These are phyloP conservation scores for Nadsonia commutata DNA, from an alignment of 1,139 yeast species.

Conservation along the genomic window DNA sequence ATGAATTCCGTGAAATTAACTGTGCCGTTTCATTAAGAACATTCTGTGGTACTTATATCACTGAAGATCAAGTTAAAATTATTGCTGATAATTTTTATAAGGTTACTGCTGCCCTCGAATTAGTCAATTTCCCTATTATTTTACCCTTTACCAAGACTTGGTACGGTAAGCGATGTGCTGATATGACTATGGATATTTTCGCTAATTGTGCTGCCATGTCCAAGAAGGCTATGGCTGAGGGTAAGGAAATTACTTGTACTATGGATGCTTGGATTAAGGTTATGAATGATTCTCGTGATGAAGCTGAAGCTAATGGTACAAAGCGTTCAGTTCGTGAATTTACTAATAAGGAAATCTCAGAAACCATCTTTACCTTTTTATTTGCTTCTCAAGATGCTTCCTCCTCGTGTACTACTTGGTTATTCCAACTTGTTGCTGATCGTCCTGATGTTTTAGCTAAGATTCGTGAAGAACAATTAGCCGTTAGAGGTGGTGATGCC, in stretches of 20 bases:
- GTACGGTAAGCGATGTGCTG: slow-evolving; percentile 92
- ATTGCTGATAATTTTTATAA: slow-evolving; percentile 85
- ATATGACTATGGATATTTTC: slow-evolving; percentile 82
- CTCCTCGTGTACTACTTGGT: slow-evolving; percentile 96
- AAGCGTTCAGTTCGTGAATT: slow-evolving; percentile 65
- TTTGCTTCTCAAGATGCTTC: slow-evolving; percentile 98
- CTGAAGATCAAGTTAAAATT: slow-evolving; percentile 72
- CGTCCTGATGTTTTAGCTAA: slow-evolving; percentile 79
- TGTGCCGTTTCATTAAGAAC: slow-evolving; percentile 88
- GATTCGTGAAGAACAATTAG: slow-evolving; percentile 81
- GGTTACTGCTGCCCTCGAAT: slow-evolving; percentile 89
- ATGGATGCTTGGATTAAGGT: slow-evolving; percentile 89
- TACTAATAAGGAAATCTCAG: slow-evolving; percentile 81
- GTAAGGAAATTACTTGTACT: slow-evolving; percentile 71
- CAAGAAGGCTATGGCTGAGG: slow-evolving; percentile 61
- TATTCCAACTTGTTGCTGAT: slow-evolving; percentile 90
- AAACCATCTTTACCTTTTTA: slow-evolving; percentile 87
- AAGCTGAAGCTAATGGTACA: slow-evolving; percentile 30
- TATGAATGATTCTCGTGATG: slow-evolving; percentile 41
- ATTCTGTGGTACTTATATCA: slow-evolving; percentile 89
- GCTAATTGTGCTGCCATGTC: slow-evolving; percentile 80
- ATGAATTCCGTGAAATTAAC: slow-evolving; percentile 85
- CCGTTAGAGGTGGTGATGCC: slow-evolving; percentile 67
- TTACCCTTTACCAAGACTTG: slow-evolving; percentile 92
- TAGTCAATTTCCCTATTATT: slow-evolving; percentile 93